phyloP scores from a whole-genome alignment of 2,329 filamentous ascomycete genomes.

The Neofusicoccum sp. region DNA sequence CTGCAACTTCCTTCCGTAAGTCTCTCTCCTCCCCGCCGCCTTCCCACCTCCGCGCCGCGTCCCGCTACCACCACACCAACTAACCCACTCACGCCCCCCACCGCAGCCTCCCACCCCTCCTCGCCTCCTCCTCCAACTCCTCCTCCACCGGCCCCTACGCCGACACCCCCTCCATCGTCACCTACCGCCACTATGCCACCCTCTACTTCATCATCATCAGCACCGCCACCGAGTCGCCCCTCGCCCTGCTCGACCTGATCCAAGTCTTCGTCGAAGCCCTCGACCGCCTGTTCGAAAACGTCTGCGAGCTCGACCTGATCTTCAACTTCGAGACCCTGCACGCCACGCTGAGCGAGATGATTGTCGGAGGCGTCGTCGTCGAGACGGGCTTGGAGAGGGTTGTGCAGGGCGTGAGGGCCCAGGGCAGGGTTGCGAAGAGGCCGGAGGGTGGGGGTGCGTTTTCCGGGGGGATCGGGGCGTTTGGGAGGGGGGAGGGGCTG shows the following conservation, averaged over 20 bases:
- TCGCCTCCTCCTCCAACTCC: slow-evolving; percentile 45
- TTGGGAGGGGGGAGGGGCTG: slow-evolving; percentile 21
- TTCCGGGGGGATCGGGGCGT: slow-evolving; percentile 18
- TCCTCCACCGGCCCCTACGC: slow-evolving; percentile 62
- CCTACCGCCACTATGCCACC: slow-evolving; percentile 96
- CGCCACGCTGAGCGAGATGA: slow-evolving; percentile 87
- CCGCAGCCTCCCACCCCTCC: slow-evolving; percentile 62
- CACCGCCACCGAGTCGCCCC: slow-evolving; percentile 91
- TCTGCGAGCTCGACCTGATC: slow-evolving; percentile 96
- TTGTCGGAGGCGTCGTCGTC: slow-evolving; percentile 90
- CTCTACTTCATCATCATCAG: slow-evolving; percentile 98
- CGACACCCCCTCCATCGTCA: slow-evolving; percentile 91
- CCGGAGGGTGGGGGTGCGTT: slow-evolving; percentile 44
- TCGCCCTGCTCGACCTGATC: slow-evolving; percentile 92
- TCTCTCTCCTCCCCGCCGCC: slow-evolving; percentile 25
- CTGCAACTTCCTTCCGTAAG: slow-evolving; percentile 88
- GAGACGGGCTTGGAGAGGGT: slow-evolving; percentile 89
- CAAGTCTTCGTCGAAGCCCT: slow-evolving; percentile 97
- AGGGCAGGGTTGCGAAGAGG: slow-evolving; percentile 74
- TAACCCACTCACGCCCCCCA: slow-evolving; percentile 60
- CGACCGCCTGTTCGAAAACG: slow-evolving; percentile 94
- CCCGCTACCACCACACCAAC: neutral
- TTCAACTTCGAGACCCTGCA: slow-evolving; percentile 99
- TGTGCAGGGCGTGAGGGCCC: slow-evolving; percentile 73
- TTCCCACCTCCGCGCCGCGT: slow-evolving; percentile 11